A percentile compares a stretch with the other conserved stretches of the same genome.
Evolutionary conservation across 306 rosid species (phyloP).

Genomic region (Morella rubra): DNA sequence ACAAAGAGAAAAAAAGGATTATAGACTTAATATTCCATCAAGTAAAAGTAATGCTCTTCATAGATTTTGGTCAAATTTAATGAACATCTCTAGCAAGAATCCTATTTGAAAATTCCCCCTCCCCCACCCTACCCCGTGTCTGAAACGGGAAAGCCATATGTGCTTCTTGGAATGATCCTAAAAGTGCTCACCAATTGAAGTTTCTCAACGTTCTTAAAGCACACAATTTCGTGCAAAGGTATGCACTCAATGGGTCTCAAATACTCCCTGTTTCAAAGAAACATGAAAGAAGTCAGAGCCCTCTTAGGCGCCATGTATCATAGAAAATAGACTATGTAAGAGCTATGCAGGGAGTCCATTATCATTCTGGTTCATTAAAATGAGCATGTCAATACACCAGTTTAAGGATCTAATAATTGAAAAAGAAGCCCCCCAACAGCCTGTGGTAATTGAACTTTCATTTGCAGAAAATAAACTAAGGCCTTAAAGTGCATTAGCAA

Average conservation of each 20-base stretch:
- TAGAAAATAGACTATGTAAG: constrained; percentile 10
- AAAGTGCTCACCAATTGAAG: constrained; percentile 74
- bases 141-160: constrained; percentile 11
- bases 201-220: constrained; percentile 80
- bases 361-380: background rate
- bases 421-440: background rate
- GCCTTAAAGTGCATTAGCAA: background rate
- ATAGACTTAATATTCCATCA: background rate
- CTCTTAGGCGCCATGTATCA: constrained; percentile 10
- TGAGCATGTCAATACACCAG: background rate
- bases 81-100: background rate
- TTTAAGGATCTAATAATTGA: background rate
- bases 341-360: background rate
- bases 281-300: constrained; percentile 20
- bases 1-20: background rate
- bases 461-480: background rate
- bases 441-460: background rate
- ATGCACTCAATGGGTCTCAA: constrained; percentile 68
- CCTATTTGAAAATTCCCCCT: background rate
- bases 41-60: constrained; percentile 6
- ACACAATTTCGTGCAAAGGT: constrained; percentile 69
- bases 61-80: background rate
- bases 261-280: constrained; percentile 57
- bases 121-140: too few relatives aligned
- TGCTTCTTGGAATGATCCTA: constrained; percentile 22